These are phyloP conservation scores for Xerocomellus amylosporus DNA, from an alignment of 768 basidiomycete species.

Conservation along the genomic window DNA sequence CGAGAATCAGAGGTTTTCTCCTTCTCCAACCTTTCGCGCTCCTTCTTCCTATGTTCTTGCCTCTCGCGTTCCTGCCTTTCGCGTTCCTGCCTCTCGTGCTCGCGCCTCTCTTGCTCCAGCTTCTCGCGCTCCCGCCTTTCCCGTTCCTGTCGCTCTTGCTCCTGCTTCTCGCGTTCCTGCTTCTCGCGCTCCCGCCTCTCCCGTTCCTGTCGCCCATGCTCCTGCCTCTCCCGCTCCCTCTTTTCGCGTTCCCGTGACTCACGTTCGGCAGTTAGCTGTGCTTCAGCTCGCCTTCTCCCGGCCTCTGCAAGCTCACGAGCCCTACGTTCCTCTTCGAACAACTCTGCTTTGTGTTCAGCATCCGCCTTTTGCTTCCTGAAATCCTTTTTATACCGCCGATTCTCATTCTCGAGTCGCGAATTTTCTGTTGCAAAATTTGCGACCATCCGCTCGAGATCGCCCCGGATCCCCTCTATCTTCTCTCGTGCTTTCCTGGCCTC, in stretches of 20 bases:
- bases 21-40: not conserved
- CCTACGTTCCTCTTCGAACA: slow-evolving; percentile 26
- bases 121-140: not conserved
- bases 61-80: not conserved
- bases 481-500: slow-evolving; percentile 41
- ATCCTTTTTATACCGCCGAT: slow-evolving; percentile 19
- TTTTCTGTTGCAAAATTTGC: slow-evolving; percentile 38
- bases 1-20: slow-evolving; percentile 1
- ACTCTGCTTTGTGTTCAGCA: slow-evolving; percentile 14
- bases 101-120: not conserved
- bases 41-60: not conserved
- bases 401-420: slow-evolving; percentile 27
- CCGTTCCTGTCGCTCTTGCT: not conserved
- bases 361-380: slow-evolving; percentile 21
- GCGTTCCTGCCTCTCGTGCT: not conserved
- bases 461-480: slow-evolving; percentile 41
- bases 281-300: slow-evolving; percentile 14
- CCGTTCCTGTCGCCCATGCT: not conserved
- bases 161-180: not conserved
- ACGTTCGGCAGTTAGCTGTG: slow-evolving; percentile 18
- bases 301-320: slow-evolving; percentile 26
- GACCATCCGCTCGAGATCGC: slow-evolving; percentile 39
- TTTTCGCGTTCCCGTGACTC: slow-evolving; percentile 9
- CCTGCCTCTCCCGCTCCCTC: not conserved
- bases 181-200: not conserved